Percentiles rank a stretch among this genome's conserved stretches.
These are phyloP conservation scores for Hypoxylon lienhwacheense DNA, from an alignment of 495 filamentous ascomycete species.

Conservation along the genomic window DNA sequence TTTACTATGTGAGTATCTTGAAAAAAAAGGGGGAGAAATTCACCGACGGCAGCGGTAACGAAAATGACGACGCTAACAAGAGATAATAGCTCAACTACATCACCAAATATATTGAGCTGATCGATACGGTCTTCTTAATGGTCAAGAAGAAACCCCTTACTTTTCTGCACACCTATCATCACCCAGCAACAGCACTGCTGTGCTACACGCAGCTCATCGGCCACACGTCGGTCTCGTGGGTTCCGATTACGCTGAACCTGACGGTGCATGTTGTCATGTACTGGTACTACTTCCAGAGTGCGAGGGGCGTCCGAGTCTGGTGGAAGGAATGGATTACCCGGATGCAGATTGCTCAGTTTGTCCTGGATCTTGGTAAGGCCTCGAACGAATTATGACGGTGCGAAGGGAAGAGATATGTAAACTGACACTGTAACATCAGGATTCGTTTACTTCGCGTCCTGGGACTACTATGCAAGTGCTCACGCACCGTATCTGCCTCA, in stretches of 20 bases:
- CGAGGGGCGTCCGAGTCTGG: slow-evolving; percentile 76
- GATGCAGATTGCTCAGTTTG: slow-evolving; percentile 77
- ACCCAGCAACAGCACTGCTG: slow-evolving; percentile 77
- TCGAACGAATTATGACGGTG: neutral
- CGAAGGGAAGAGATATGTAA: neutral
- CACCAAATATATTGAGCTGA: slow-evolving; percentile 76
- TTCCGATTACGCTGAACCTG: slow-evolving; percentile 73
- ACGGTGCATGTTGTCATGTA: slow-evolving; percentile 70
- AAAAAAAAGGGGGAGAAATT: neutral
- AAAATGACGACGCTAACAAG: slow-evolving; percentile 41
- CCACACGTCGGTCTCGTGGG: slow-evolving; percentile 75
- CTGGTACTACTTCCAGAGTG: slow-evolving; percentile 74
- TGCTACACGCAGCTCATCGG: slow-evolving; percentile 82
- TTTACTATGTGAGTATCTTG: slow-evolving; percentile 69
- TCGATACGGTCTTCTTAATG: slow-evolving; percentile 79
- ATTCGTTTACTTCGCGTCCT: slow-evolving; percentile 93
- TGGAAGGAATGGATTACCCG: slow-evolving; percentile 88
- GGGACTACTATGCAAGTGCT: slow-evolving; percentile 84
- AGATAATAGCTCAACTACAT: slow-evolving; percentile 83
- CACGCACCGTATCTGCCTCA: slow-evolving; percentile 87
- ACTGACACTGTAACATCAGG: slow-evolving; percentile 47
- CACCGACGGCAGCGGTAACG: neutral
- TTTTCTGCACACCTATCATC: slow-evolving; percentile 83
- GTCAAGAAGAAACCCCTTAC: slow-evolving; percentile 84
- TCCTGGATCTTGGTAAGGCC: slow-evolving; percentile 70